phyloP scores from a whole-genome alignment of 805 yeast species.

The Groenewaldozyma tartarivorans region DNA sequence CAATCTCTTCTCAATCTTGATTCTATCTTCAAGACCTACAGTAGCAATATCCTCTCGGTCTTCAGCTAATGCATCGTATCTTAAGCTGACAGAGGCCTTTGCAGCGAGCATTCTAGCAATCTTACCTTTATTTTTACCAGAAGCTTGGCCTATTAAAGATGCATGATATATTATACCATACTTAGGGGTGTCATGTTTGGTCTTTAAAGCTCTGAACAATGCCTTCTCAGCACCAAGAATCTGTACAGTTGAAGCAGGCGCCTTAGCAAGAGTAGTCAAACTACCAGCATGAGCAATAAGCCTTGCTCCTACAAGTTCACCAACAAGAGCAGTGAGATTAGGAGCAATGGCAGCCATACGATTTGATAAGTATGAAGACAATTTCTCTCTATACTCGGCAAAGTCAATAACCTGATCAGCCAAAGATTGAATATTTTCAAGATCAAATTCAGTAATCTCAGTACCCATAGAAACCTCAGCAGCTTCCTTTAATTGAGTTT shows the following conservation, averaged over 20 bases:
- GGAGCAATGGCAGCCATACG: slow-evolving; percentile 99
- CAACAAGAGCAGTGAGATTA: slow-evolving; percentile 87
- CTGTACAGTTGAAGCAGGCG: slow-evolving; percentile 98
- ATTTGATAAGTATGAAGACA: slow-evolving; percentile 79
- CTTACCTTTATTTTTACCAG: slow-evolving; percentile 97
- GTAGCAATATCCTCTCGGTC: slow-evolving; percentile 88
- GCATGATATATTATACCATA: slow-evolving; percentile 97
- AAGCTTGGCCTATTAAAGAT: slow-evolving; percentile 93
- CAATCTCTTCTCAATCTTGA: slow-evolving; percentile 88
- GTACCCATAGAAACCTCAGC: slow-evolving; percentile 99
- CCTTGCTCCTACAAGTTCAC: slow-evolving; percentile 97
- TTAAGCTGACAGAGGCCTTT: slow-evolving; percentile 91
- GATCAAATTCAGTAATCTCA: slow-evolving; percentile 87
- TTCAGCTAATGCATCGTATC: slow-evolving; percentile 95
- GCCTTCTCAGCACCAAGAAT: slow-evolving; percentile 99
- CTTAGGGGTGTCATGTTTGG: slow-evolving; percentile 97
- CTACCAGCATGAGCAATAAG: slow-evolving; percentile 97
- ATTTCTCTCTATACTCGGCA: slow-evolving; percentile 92
- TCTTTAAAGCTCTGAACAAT: slow-evolving; percentile 93
- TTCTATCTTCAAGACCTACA: slow-evolving; percentile 82
- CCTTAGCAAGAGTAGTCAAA: slow-evolving; percentile 86
- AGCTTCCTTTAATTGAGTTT: slow-evolving; percentile 79
- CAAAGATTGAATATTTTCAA: slow-evolving; percentile 76
- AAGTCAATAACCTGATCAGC: slow-evolving; percentile 96
- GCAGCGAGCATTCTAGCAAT: slow-evolving; percentile 98